Evolutionary conservation across 2,329 filamentous ascomycete species (phyloP), one percentile per base, ranked within the genome.

Genomic region (Alternaria gaisen): DNA sequence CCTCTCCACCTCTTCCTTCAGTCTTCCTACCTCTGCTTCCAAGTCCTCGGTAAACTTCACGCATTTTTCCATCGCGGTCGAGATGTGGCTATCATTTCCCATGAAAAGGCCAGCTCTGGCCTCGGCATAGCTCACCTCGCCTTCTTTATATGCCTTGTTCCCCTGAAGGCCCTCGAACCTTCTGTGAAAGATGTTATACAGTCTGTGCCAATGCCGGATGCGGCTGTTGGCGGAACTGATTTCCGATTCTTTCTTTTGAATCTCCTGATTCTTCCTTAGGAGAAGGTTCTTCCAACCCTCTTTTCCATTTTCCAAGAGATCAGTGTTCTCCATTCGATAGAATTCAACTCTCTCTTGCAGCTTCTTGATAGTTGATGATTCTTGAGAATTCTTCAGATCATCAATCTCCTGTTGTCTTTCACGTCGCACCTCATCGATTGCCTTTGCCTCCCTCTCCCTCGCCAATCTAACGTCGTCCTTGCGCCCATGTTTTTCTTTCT

Each of bases 371-470:
- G 4, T 7, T 30, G 44, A 47, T 12, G 26, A 32, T 20, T 30
- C 44, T 22, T 47, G 28, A 18, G 44, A 47, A 12, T 47, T 47
- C 44, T 47, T 47, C 28, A 47, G n/a, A 30, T 47, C 44, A 10
- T 47, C 28, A 16, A 47, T 20, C 18, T 47, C 44, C 18, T 32
- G 28, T 28, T 47, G 44, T 12, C 44, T 30, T 20, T 47, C 28
- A 47, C 28, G 44, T 47, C 36, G 36, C n/a, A 18, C 36, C n/a
- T 18, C 16, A 18, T 40, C 36, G 36, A 40, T 40, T 10, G 36
- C 36, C 36, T 18, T 40, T 40, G 36, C 36, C 36, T 40, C 36
- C 9, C 36, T 40, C 36, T 40, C n/a, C n/a, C 36, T 40, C 9
- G 36, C 7, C 28, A 30, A 32, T 5, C 20, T 30, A 26, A 32